phyloP scores from a whole-genome alignment of 305 asterid species.

The Euphrasia arctica region DNA sequence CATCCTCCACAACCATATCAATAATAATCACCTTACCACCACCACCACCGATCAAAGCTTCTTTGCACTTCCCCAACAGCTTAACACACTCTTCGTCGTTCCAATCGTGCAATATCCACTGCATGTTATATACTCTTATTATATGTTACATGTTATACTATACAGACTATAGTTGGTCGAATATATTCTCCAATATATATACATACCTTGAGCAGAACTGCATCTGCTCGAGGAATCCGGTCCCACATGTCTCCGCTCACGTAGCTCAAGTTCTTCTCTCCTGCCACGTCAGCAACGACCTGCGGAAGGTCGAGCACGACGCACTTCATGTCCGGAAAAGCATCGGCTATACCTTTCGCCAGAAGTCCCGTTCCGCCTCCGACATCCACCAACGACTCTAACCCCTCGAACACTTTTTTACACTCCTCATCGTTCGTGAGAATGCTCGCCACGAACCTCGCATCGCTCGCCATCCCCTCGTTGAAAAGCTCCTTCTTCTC shows the following conservation, averaged over 20 bases:
- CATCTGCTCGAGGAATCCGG: constrained; percentile 19
- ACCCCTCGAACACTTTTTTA: constrained; percentile 13
- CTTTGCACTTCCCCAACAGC: constrained; percentile 14
- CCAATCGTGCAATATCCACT: constrained; percentile 27
- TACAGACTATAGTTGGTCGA: too few species aligned
- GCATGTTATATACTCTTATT: neutral
- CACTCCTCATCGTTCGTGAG: neutral
- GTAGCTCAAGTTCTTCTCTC: neutral
- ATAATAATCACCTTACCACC: constrained; percentile 18
- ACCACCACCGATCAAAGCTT: constrained; percentile 10
- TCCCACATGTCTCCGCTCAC: constrained; percentile 20
- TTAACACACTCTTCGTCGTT: constrained; percentile 7
- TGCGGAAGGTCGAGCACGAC: constrained; percentile 24
- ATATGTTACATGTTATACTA: too few species aligned
- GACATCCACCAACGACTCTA: constrained; percentile 18
- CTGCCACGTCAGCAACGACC: constrained; percentile 19
- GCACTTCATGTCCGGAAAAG: constrained; percentile 11
- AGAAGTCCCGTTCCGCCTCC: constrained; percentile 14
- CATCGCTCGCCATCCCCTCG: constrained; percentile 20
- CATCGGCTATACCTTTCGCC: neutral
- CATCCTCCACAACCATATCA: constrained; percentile 6
- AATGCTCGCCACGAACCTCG: neutral
- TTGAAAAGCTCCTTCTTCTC: neutral
- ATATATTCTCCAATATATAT: too few species aligned
- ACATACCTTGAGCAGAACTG: constrained; percentile 25